Base-by-base conservation (phyloP, 768 basidiomycete genomes). In the Agaricus blazei region DNA sequence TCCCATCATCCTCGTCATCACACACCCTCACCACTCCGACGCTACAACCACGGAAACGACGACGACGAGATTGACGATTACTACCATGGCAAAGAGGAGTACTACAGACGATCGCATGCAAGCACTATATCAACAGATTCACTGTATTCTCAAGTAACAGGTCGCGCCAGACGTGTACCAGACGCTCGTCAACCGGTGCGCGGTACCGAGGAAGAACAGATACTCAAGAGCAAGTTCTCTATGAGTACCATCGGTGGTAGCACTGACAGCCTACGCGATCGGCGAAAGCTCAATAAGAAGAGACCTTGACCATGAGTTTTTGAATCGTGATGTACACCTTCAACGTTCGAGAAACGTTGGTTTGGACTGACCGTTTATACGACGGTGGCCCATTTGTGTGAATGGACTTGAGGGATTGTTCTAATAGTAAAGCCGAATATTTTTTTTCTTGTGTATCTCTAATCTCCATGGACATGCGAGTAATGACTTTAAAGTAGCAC, bases 71-170 rank as follows among this genome's bases (percentile, higher is more conserved):
- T 23, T 44, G 31, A 52, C 8, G 28, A 36, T 23, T 19, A 52
- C 31, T 9, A 19, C 19, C 19, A 52, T 44, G 5, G 34, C 26
- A n/a, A 34, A 9, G 42, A 44, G 55, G 51, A 15, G 59, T 58
- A 48, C 60, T 84, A 19, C 86, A 83, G 36, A 27, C 47, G 29
- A 15, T 44, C 54, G 28, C 38, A n/a, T 45, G 80, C 82, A 50
- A 79, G 75, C 2, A 34, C 34, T 28, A 74, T 72, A n/a, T 77
- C 72, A n/a, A 80, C 85, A 69, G 69, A 70, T 60, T 80, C 81
- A 52, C 62, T 90, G 43, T 91, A 86, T 67, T 85, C 88, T 56
- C 80, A 87, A 65, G 63, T 83, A 59, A 90, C 86, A 8, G 86
- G 88, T 19, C 60, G 74, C 48, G 83, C 83, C 48, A 77, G 78